Conservation (phyloP, 1,139 yeast genomes). For the Debaryomyces subglobosus region DNA sequence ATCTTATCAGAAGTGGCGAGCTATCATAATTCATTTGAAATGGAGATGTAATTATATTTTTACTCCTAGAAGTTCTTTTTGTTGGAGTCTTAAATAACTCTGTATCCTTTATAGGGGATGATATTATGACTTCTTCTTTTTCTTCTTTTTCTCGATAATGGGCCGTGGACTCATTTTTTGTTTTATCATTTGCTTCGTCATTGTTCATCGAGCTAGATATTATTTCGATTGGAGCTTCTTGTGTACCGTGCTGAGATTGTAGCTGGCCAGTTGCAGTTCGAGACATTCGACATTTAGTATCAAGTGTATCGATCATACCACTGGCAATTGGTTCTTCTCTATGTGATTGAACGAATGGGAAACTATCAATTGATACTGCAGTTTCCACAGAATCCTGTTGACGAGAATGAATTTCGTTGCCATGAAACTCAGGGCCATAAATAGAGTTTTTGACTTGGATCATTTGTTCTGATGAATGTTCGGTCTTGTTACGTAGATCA, state of each 20-base stretch:
- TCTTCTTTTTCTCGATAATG: not conserved
- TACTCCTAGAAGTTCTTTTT: constrained; percentile 7
- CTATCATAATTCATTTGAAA: not conserved
- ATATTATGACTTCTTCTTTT: constrained; percentile 11
- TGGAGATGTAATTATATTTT: not conserved
- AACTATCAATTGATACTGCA: constrained; percentile 18
- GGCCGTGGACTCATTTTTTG: not conserved
- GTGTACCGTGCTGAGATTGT: not conserved
- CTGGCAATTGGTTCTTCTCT: not conserved
- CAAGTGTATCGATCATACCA: not conserved
- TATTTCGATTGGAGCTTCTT: constrained; percentile 9
- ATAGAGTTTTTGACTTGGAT: constrained; percentile 7
- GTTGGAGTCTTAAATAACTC: constrained; percentile 22
- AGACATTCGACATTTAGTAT: not conserved
- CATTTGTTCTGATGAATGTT: not conserved
- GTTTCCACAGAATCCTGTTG: constrained; percentile 16
- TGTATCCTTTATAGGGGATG: constrained; percentile 15
- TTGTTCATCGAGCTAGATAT: not conserved
- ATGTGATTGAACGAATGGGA: constrained; percentile 19
- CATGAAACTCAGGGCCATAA: not conserved
- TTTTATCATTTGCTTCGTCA: not conserved
- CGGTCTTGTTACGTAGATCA: not conserved
- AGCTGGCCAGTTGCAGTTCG: not conserved
- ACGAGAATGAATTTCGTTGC: constrained; percentile 12
- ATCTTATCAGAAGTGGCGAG: constrained; percentile 5